Base-by-base conservation (phyloP, 768 basidiomycete genomes). In the Lentinus tigrinus region DNA sequence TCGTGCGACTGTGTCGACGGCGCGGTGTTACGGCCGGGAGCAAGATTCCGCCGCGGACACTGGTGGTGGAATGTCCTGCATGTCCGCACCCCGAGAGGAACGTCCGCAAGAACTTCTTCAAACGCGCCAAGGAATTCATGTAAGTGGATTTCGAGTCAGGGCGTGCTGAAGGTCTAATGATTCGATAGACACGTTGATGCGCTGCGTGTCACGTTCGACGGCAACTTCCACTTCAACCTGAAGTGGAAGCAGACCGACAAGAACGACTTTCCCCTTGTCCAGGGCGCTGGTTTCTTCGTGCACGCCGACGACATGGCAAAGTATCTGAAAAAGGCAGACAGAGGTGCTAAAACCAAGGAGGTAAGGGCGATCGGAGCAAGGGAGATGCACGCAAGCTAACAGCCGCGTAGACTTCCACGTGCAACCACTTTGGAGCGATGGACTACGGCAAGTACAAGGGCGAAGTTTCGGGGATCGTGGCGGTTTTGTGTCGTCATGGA, bases 71-170 rank as follows among this genome's bases (percentile, higher is more conserved):
- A 10, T 71, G 68, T 47, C 67, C 65, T 1, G 63, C 65, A 13
- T 71, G 70, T 40, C 69, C 70, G 4, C 54, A 63, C 8, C 66
- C 66, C 14, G 56, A 54, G 0, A n/a, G 19, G 2, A 71, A 68
- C 55, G 42, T 67, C 2, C 5, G 44, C 23, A 28, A 21, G 48
- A 38, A 16, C 44, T 17, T n/a, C n/a, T n/a, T n/a, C n/a, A n/a
- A n/a, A n/a, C n/a, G n/a, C n/a, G n/a, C n/a, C n/a, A n/a, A n/a
- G n/a, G n/a, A n/a, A n/a, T n/a, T n/a, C n/a, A n/a, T n/a, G n/a
- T n/a, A n/a, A n/a, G n/a, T n/a, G n/a, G n/a, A n/a, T n/a, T n/a
- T n/a, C n/a, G n/a, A n/a, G n/a, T 27, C 3, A 23, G 9, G 3
- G 6, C 3, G 8, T n/a, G n/a, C 2, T 40, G 43, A 24, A 2